phyloP scores from a whole-genome alignment of 1,284 basidiomycete genomes.

The Meripilus lineatus region DNA sequence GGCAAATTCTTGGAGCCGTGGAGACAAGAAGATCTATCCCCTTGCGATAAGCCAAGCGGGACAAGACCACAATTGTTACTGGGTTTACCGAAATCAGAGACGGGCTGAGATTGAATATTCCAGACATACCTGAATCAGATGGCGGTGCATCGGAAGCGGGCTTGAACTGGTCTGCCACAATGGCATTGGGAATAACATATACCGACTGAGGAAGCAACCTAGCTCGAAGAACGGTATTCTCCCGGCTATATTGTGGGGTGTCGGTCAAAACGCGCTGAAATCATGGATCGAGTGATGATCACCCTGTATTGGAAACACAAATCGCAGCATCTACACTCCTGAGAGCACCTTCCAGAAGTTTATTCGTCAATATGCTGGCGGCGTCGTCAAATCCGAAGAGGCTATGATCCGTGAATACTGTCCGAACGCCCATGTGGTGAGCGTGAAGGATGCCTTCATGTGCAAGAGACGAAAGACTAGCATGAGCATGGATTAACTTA shows the following conservation, averaged over 20 bases:
- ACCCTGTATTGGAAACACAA: constrained; percentile 98
- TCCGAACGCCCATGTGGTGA: constrained; percentile 77
- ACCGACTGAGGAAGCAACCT: constrained; percentile 60
- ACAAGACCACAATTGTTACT: constrained; percentile 95
- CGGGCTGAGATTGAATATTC: background rate
- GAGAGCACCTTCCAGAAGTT: constrained; percentile 82
- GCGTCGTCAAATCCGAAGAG: constrained; percentile 96
- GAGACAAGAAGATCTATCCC: constrained; percentile 95
- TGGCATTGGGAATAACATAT: constrained; percentile 92
- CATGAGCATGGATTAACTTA: constrained; percentile 89
- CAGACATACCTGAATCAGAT: constrained; percentile 54
- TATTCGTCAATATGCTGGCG: constrained; percentile 95
- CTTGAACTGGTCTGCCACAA: constrained; percentile 85
- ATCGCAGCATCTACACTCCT: constrained; percentile 92
- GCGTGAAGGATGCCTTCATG: constrained; percentile 93
- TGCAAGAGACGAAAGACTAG: constrained; percentile 83
- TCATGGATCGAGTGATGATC: constrained; percentile 19
- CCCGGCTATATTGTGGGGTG: constrained; percentile 48
- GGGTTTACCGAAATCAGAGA: constrained; percentile 1
- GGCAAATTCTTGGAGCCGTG: constrained; percentile 87
- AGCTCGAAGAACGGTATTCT: constrained; percentile 92
- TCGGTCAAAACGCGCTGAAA: background rate
- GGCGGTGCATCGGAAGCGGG: constrained; percentile 48
- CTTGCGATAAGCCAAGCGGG: constrained; percentile 94
- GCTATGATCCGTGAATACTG: constrained; percentile 96